Evolutionary conservation across 2,329 filamentous ascomycete species (phyloP), one percentile per base, ranked within the genome.

Genomic region (Tolypocladium amazonense): DNA sequence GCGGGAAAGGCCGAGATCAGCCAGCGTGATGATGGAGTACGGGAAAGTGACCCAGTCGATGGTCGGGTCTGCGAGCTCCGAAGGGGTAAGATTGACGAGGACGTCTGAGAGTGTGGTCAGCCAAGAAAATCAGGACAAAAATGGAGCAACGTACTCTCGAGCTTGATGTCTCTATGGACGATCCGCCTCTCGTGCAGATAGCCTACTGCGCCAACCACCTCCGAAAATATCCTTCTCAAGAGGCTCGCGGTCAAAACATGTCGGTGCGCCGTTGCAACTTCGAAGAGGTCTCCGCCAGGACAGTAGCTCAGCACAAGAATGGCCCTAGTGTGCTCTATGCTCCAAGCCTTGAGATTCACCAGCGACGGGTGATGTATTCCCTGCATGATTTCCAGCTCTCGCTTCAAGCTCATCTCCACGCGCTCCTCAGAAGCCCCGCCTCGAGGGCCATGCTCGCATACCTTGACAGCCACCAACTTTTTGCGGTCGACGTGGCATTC

Each of bases 131-230:
- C 33, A 18, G 18, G 35, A 9, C 12, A 25, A 18, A 25, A 6
- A 9, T 14, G 9, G 1, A 27, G 12, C 57, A 37, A 80, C 87
- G 75, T 82, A 94, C 90, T 83, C 79, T 99, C 94, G 61, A 99
- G 86, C 76, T 99, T 99, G 74, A 99, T 95, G 73, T 99, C 94
- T 62, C 94, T 86, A 72, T 99, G 94, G 58, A 97, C 93, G 70
- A 99, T 96, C 65, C 85, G 87, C 67, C 89, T 80, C 58, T 84
- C 79, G 73, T 99, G 94, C 56, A 99, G 78, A 76, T 97, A 97
- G 60, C 82, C 83, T 41, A 96, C 88, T 0, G 93, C 94, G 62
- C 84, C 87, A 30, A 97, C 87, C 63, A 97, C 74, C 72, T 99
- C 94, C 18, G 92, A 82, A 73, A 97, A 97, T 60, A 97, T 92